Evolutionary conservation across 176 grass and related monocot species (phyloP).

Genomic region (Carex pumila): DNA sequence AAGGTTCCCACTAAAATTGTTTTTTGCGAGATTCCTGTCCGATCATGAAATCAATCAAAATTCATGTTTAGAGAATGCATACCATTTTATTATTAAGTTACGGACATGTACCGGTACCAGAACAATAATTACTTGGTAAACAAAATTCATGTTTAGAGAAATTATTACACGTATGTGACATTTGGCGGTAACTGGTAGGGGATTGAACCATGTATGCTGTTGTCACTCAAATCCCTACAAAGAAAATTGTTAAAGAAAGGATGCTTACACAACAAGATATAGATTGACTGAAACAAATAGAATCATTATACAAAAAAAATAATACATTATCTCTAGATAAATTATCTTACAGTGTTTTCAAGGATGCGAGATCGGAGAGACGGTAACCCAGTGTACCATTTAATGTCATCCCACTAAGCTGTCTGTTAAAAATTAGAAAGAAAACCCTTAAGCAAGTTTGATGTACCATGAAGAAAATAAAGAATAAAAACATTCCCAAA

Average conservation of each 20-base stretch:
- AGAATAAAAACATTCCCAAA: background rate
- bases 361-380: slow-evolving; percentile 50
- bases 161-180: slow-evolving; percentile 72
- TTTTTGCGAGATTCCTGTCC: slow-evolving; percentile 77
- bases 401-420: slow-evolving; percentile 67
- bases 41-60: slow-evolving; percentile 3
- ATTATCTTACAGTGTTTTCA: slow-evolving; percentile 71
- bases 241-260: slow-evolving; percentile 14
- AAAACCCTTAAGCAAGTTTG: background rate
- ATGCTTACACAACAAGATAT: background rate
- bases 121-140: background rate
- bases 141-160: slow-evolving; percentile 22
- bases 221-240: slow-evolving; percentile 81
- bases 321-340: slow-evolving; percentile 8
- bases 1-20: slow-evolving; percentile 68
- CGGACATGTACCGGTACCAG: background rate
- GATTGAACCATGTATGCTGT: slow-evolving; percentile 61
- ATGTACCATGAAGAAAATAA: background rate
- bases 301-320: background rate
- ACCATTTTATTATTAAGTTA: background rate
- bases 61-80: too few relatives aligned
- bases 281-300: background rate
- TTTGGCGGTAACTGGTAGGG: slow-evolving; percentile 87
- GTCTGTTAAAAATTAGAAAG: slow-evolving; percentile 39
- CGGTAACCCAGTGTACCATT: slow-evolving; percentile 79